These are phyloP conservation scores for Asterochloris sp. DNA, from an alignment of 139 green algal species.

Conservation along the genomic window DNA sequence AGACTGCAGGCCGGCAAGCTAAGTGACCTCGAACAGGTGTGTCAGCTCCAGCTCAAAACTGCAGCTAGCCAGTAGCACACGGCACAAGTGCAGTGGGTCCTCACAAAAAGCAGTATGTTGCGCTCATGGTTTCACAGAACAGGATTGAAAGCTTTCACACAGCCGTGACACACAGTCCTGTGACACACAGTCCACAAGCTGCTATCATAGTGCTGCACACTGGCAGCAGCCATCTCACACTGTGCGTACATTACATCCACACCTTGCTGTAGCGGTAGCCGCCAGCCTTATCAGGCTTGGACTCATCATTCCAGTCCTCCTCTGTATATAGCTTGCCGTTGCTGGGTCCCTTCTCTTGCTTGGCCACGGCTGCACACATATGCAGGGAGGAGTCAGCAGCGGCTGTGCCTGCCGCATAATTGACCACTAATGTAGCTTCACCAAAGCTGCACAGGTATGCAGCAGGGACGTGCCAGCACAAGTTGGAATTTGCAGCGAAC, in stretches of 20 bases:
- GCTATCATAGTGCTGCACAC: not conserved
- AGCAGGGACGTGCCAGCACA: too few species aligned
- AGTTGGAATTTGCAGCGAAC: too few species aligned
- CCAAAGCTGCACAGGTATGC: too few species aligned
- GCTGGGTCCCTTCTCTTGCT: conserved; percentile 30
- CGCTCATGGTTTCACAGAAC: not conserved
- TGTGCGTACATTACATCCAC: not conserved
- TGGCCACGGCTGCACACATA: conserved; percentile 18
- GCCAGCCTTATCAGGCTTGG: conserved; percentile 43
- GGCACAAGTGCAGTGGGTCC: not conserved
- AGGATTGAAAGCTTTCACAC: not conserved
- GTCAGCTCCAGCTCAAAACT: not conserved
- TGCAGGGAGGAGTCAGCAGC: too few species aligned
- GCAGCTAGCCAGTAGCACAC: not conserved
- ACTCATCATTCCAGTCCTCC: conserved; percentile 73
- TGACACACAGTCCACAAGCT: not conserved
- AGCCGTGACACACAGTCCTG: not conserved
- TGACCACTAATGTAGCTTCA: too few species aligned
- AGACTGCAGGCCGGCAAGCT: not conserved
- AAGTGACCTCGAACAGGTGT: not conserved
- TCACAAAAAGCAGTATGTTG: not conserved
- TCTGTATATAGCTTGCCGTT: conserved; percentile 53
- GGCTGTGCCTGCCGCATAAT: too few species aligned
- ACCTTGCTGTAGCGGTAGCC: conserved; percentile 78
- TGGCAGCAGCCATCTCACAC: not conserved